Percentiles rank a stretch among this genome's conserved stretches.
These are phyloP conservation scores for Suillus tomentosus DNA, from an alignment of 768 basidiomycete genomes.

Conservation along the genomic window DNA sequence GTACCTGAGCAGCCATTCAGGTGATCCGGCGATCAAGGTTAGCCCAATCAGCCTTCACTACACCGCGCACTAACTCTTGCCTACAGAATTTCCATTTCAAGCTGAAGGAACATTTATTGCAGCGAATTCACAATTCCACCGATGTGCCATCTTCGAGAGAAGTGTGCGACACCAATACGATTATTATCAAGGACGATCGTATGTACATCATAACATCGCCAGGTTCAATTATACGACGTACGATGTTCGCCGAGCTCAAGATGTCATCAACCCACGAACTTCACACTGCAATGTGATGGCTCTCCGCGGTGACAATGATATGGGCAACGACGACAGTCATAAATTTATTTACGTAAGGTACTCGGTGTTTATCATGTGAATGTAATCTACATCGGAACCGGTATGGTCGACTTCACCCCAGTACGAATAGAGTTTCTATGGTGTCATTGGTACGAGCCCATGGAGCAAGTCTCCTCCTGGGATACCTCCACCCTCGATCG, in stretches of 20 bases:
- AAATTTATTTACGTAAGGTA: no score
- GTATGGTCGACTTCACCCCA: slow-evolving; percentile 3
- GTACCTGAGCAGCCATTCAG: background rate
- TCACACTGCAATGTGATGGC: no score
- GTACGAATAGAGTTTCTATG: slow-evolving; percentile 9
- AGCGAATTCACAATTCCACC: background rate
- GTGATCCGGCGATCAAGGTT: background rate
- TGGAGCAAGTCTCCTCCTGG: slow-evolving; percentile 2
- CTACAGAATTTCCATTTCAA: background rate
- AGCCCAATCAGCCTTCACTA: background rate
- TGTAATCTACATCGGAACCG: background rate
- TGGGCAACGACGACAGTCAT: no score
- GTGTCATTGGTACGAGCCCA: slow-evolving; percentile 6
- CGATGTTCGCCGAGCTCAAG: no score
- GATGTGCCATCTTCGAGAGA: background rate
- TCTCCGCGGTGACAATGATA: no score
- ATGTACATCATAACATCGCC: no score
- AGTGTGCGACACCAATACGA: background rate
- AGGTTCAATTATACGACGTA: no score
- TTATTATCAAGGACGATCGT: no score
- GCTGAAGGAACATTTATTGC: slow-evolving; percentile 1
- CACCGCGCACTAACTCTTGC: no score
- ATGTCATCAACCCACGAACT: no score
- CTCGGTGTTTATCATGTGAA: no score
- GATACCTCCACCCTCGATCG: background rate